These are phyloP conservation scores for Leccinellum rugosiceps DNA, from an alignment of 768 basidiomycete genomes.

Conservation along the genomic window DNA sequence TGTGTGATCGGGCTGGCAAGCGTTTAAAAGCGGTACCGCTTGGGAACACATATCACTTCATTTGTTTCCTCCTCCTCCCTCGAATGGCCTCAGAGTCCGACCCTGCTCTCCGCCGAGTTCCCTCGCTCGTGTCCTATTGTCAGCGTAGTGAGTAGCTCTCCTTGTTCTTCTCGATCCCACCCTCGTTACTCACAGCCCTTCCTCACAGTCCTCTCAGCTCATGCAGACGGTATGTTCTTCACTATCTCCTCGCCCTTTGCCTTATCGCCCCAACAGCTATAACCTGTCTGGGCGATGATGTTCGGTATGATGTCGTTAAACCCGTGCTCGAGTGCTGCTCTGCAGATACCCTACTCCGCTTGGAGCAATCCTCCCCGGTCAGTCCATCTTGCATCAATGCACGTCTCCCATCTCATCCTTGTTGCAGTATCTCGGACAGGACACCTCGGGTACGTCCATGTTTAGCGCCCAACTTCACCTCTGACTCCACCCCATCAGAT, in stretches of 20 bases:
- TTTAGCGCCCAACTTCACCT: not conserved
- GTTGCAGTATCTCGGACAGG: slow-evolving; percentile 48
- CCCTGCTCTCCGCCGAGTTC: slow-evolving; percentile 41
- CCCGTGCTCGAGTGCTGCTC: slow-evolving; percentile 75
- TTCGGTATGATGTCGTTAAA: slow-evolving; percentile 62
- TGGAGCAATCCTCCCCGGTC: slow-evolving; percentile 73
- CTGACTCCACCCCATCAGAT: slow-evolving; percentile 38
- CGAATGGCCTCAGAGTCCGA: slow-evolving; percentile 38
- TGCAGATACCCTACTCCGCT: slow-evolving; percentile 61
- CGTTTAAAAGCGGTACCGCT: slow-evolving; percentile 15
- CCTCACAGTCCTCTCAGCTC: slow-evolving; percentile 49
- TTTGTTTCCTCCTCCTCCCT: not conserved
- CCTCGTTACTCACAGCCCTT: slow-evolving; percentile 10
- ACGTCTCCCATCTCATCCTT: slow-evolving; percentile 12
- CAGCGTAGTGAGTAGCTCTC: slow-evolving; percentile 56
- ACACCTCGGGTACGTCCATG: slow-evolving; percentile 49
- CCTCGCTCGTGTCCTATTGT: slow-evolving; percentile 64
- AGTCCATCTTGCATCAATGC: slow-evolving; percentile 26
- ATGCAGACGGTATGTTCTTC: slow-evolving; percentile 55
- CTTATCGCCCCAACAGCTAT: slow-evolving; percentile 45
- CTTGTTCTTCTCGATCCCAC: not conserved
- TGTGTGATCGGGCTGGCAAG: slow-evolving; percentile 3
- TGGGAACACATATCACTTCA: not conserved
- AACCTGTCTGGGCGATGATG: slow-evolving; percentile 53
- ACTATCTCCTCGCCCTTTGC: not conserved